A percentile compares a stretch with the other conserved stretches of the same genome.
phyloP scores from a whole-genome alignment of 495 filamentous ascomycete genomes.

The Venustampulla echinocandica region DNA sequence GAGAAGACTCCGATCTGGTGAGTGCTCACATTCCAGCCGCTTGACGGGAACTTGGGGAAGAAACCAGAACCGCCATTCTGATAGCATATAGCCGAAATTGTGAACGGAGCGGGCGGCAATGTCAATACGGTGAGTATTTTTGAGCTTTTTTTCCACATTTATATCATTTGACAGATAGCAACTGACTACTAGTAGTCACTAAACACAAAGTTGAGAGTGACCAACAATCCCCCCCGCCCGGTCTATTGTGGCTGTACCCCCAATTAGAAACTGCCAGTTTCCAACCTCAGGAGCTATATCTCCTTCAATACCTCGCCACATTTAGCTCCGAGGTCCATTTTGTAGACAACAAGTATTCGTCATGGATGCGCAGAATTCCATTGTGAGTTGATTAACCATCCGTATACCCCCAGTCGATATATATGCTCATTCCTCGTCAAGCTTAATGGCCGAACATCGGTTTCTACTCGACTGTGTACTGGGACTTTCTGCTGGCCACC shows the following conservation, averaged over 20 bases:
- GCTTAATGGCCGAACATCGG: not conserved
- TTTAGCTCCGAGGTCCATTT: not conserved
- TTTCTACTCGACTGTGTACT: not conserved
- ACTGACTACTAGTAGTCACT: not conserved
- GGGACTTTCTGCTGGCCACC: not conserved
- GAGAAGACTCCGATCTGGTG: constrained; percentile 1
- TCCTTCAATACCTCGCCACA: not conserved
- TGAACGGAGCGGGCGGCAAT: constrained; percentile 1
- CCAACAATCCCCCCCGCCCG: not conserved
- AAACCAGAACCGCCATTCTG: not conserved
- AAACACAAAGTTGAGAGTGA: not conserved
- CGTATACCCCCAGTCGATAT: not conserved
- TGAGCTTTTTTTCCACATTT: not conserved
- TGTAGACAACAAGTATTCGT: constrained; percentile 1
- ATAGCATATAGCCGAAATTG: not conserved
- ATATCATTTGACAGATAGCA: not conserved
- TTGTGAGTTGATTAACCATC: not conserved
- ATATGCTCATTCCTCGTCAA: not conserved
- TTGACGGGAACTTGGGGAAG: not conserved
- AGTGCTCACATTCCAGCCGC: not conserved
- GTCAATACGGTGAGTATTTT: not conserved
- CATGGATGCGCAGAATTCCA: not conserved
- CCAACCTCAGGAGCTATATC: not conserved
- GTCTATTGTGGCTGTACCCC: not conserved
- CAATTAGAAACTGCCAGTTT: not conserved